These are phyloP conservation scores for Sporothrix euskadiensis DNA, from an alignment of 2,329 filamentous ascomycete genomes.

Conservation along the genomic window DNA sequence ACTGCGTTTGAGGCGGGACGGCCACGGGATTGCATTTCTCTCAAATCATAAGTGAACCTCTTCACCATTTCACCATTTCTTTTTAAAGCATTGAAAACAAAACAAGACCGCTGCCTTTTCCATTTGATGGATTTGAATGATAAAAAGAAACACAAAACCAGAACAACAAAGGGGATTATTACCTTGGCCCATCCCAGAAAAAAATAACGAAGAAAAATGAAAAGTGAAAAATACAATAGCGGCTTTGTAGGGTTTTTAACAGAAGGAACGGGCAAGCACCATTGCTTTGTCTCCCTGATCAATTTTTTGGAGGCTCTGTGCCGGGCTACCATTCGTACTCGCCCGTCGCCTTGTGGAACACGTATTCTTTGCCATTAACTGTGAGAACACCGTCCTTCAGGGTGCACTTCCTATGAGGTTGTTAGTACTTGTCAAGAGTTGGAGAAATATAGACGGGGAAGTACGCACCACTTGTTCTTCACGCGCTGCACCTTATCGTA, in stretches of 20 bases:
- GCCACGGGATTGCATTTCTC: background rate
- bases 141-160: background rate
- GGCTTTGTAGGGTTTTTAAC: background rate
- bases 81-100: background rate
- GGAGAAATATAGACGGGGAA: slow-evolving; percentile 12
- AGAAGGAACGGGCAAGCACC: background rate
- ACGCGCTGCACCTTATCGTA: slow-evolving; percentile 99
- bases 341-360: slow-evolving; percentile 96
- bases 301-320: background rate
- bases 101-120: slow-evolving; percentile 1
- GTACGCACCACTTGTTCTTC: slow-evolving; percentile 90
- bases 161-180: background rate
- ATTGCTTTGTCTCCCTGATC: background rate
- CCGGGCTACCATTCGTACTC: slow-evolving; percentile 91
- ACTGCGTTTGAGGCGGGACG: background rate
- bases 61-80: background rate
- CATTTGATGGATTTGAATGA: background rate
- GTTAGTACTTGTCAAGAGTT: slow-evolving; percentile 27
- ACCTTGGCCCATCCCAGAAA: background rate
- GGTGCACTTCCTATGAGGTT: slow-evolving; percentile 77
- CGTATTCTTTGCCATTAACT: slow-evolving; percentile 90
- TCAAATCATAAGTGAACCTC: background rate
- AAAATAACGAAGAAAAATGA: background rate
- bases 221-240: background rate
- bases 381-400: slow-evolving; percentile 95